Evolutionary conservation across 1,139 yeast species (phyloP), one percentile per base, ranked within the genome.

Genomic region (Lodderomyces margitis): DNA sequence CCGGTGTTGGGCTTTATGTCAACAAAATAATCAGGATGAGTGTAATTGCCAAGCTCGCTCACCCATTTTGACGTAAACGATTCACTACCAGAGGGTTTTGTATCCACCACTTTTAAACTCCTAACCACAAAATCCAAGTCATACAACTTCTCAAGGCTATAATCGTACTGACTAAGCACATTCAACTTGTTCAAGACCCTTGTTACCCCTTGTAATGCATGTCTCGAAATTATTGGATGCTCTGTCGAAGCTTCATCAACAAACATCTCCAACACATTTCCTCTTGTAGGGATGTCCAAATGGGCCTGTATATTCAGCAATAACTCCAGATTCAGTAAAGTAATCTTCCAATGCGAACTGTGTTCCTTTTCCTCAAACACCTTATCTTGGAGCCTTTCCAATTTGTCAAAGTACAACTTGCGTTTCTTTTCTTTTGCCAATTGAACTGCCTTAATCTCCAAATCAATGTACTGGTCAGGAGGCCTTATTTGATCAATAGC

Each of bases 221-320:
- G 62, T 43, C 81, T 74, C 1, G 91, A 74, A 34, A 87, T 68
- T 3, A 76, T 66, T 0, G 97, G 97, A 59, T 89, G 96, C 30
- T 80, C 80, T 17, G 78, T 74, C n/a, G 78, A 63, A 0, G 87
- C 76, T 35, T 77, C 77, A 11, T 69, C 64, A 11, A 79, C 68
- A 37, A 89, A 66, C 7, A 76, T 56, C 23, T 62, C 61, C 14
- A 85, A 56, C 0, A 77, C 68, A 1, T 70, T 70, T 1, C 68
- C 66, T 4, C 66, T 56, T 1, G 77, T 62, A 1, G 71, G 67
- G 23, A 78, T 61, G 46, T 83, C 87, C 34, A 74, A 58, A 49
- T 76, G 80, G 2, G 75, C 64, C 54, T 84, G 87, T 7, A 85
- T 56, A 27, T 72, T 70, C 2, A 77, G 67, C 40, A 87, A 61